A percentile compares a stretch with the other conserved stretches of the same genome.
Evolutionary conservation across 148 eudicot genomes (phyloP).

Genomic region (Pharnaceum exiguum): DNA sequence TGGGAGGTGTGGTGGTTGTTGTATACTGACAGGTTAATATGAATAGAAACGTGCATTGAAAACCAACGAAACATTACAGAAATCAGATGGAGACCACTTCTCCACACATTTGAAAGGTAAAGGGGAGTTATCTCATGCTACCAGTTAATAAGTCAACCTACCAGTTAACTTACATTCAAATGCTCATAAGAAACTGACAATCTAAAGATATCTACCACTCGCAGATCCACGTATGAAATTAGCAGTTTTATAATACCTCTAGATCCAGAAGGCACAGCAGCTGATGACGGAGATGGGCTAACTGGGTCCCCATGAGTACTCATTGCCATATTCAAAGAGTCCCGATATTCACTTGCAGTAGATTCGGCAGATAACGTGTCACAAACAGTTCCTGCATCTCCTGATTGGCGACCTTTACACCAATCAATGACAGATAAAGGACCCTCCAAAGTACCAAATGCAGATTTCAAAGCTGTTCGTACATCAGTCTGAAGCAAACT

Average conservation of each 20-base stretch:
- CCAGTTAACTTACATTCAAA: no score
- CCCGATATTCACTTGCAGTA: constrained; percentile 64
- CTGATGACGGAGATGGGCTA: constrained; percentile 69
- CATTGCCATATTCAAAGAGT: constrained; percentile 52
- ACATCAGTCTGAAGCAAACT: constrained; percentile 84
- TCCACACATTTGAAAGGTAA: no score
- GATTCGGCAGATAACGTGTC: constrained; percentile 85
- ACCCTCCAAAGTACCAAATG: constrained; percentile 81
- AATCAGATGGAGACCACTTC: no score
- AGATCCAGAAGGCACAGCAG: constrained; percentile 50
- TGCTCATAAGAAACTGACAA: background rate
- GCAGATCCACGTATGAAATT: background rate
- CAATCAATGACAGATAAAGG: constrained; percentile 83
- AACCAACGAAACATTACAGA: no score
- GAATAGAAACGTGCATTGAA: no score
- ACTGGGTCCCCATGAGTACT: constrained; percentile 57
- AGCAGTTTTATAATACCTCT: constrained; percentile 44
- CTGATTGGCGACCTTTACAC: constrained; percentile 83
- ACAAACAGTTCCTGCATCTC: constrained; percentile 45
- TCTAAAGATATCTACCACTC: background rate
- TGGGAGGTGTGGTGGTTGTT: no score
- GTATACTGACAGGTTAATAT: no score
- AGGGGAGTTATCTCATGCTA: no score
- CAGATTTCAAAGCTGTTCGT: constrained; percentile 74
- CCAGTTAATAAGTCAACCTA: no score